A percentile compares a stretch with the other conserved stretches of the same genome.
Conservation (phyloP, 371 early-diverging fungal genomes). For the Nematocida parisii region DNA sequence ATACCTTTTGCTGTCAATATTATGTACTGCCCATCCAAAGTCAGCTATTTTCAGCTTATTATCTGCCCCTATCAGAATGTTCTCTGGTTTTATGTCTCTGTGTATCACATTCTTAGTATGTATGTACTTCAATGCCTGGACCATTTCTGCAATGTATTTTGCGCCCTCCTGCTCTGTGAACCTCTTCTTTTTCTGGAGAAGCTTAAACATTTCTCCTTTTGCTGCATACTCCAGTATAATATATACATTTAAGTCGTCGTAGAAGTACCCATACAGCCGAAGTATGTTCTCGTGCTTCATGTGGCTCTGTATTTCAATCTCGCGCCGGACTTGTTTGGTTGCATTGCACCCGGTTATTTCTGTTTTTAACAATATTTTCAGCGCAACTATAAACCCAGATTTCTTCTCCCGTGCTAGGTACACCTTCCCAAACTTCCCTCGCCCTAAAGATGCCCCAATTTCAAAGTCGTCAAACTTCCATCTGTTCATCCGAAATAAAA, state of each 20-base stretch:
- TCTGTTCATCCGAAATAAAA: constrained; percentile 57
- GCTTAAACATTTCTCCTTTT: constrained; percentile 83
- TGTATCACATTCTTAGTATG: constrained; percentile 91
- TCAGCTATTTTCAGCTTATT: constrained; percentile 87
- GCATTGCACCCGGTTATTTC: constrained; percentile 76
- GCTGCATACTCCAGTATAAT: constrained; percentile 90
- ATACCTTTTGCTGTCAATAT: constrained; percentile 75
- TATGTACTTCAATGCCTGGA: constrained; percentile 79
- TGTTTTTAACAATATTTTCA: constrained; percentile 82
- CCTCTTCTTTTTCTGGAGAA: constrained; percentile 72
- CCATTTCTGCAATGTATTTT: constrained; percentile 81
- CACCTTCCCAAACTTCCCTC: constrained; percentile 93
- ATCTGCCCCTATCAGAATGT: constrained; percentile 79
- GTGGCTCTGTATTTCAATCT: constrained; percentile 91
- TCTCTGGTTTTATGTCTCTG: constrained; percentile 89
- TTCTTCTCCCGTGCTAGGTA: constrained; percentile 84
- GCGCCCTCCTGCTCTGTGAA: constrained; percentile 78
- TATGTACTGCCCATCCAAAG: constrained; percentile 97
- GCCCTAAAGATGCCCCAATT: constrained; percentile 82
- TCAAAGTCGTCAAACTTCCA: constrained; percentile 83
- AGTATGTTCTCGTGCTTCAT: constrained; percentile 85
- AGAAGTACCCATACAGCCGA: constrained; percentile 89
- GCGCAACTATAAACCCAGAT: constrained; percentile 78
- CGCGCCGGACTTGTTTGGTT: constrained; percentile 82
- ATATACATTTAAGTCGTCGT: constrained; percentile 82